A percentile compares a stretch with the other conserved stretches of the same genome.
These are phyloP conservation scores for Piromyces sp. DNA, from an alignment of 192 early-diverging fungal genomes.

Conservation along the genomic window DNA sequence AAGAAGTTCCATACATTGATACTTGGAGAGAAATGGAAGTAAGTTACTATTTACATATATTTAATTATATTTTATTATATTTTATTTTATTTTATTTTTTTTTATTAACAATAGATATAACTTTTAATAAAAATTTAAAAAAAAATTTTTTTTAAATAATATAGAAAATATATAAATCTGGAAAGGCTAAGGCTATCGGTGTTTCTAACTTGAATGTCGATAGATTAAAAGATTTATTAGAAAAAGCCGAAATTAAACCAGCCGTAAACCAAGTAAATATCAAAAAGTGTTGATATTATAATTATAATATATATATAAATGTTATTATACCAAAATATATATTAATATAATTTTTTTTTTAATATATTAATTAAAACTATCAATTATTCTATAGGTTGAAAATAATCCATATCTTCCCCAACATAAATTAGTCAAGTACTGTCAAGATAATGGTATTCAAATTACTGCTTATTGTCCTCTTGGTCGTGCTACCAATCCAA, in stretches of 20 bases:
- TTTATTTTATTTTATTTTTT: not conserved
- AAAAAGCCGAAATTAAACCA: slow-evolving; percentile 45
- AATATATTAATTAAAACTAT: too few relatives aligned
- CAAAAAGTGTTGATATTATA: too few relatives aligned
- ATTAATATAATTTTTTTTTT: not conserved
- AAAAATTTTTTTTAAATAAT: not conserved
- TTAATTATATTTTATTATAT: not conserved
- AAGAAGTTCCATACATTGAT: not conserved
- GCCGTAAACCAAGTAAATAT: slow-evolving; percentile 61
- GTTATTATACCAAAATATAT: too few relatives aligned
- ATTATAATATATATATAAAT: too few relatives aligned
- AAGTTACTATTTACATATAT: not conserved
- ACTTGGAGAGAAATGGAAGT: not conserved
- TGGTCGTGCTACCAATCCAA: not conserved
- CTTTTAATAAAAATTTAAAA: too few relatives aligned
- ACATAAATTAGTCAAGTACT: not conserved
- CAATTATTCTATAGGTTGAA: not conserved
- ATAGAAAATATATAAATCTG: slow-evolving; percentile 32
- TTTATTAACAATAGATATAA: not conserved
- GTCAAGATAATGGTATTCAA: not conserved
- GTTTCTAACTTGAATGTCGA: slow-evolving; percentile 61
- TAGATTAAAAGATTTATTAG: slow-evolving; percentile 48
- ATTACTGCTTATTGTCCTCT: not conserved
- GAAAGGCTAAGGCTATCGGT: slow-evolving; percentile 63
- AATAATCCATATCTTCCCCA: not conserved